Evolutionary conservation across 2,329 filamentous ascomycete genomes (phyloP).

Genomic region (Didymella glomerata): DNA sequence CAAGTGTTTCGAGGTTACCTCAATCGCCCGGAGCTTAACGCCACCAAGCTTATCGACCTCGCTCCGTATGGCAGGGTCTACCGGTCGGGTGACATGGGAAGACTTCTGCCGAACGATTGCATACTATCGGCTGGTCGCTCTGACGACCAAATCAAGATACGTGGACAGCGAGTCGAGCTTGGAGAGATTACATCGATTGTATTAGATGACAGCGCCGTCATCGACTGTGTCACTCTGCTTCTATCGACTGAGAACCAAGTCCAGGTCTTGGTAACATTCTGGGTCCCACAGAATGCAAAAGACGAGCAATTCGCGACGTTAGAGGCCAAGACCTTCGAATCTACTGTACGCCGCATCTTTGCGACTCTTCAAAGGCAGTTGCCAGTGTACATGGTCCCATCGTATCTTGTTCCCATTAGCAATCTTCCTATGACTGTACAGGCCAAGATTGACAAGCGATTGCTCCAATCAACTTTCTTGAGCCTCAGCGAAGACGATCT

Average conservation of each 20-base stretch:
- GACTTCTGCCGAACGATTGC: conserved; percentile 78
- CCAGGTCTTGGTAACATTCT: conserved; percentile 72
- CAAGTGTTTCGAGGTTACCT: conserved; percentile 81
- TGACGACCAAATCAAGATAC: conserved; percentile 83
- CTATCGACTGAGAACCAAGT: conserved; percentile 57
- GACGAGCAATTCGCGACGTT: conserved; percentile 50
- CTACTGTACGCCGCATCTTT: conserved; percentile 58
- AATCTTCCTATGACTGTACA: conserved; percentile 75
- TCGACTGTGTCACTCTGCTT: conserved; percentile 72
- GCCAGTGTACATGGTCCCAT: conserved; percentile 81
- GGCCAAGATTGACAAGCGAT: conserved; percentile 74
- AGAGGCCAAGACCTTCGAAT: conserved; percentile 42
- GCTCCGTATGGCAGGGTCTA: conserved; percentile 76
- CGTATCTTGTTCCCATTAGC: conserved; percentile 74
- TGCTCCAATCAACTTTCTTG: conserved; percentile 61
- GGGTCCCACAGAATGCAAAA: conserved; percentile 59
- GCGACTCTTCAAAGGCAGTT: conserved; percentile 64
- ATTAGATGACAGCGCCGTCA: conserved; percentile 60
- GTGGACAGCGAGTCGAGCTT: conserved; percentile 81
- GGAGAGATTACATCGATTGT: conserved; percentile 75
- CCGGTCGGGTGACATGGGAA: conserved; percentile 81
- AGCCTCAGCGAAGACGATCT: conserved; percentile 59
- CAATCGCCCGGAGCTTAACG: conserved; percentile 68
- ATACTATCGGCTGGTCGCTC: conserved; percentile 76
- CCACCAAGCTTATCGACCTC: conserved; percentile 74